phyloP scores from a whole-genome alignment of 352 stramenopile genomes.

The Globisporangium lucens region DNA sequence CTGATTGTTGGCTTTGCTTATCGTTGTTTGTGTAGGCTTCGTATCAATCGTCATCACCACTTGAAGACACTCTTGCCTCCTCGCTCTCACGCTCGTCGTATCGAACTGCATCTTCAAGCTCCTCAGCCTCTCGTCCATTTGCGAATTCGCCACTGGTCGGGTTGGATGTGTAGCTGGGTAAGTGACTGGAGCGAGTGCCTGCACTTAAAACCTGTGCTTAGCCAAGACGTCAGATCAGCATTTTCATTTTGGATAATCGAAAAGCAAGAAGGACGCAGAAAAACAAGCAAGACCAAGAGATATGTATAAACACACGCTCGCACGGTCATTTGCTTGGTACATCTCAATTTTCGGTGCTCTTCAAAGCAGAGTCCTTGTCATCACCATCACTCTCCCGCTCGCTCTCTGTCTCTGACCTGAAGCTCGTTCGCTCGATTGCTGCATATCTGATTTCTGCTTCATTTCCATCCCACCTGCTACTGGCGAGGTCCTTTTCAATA shows the following conservation, averaged over 20 bases:
- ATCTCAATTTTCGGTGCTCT: background rate
- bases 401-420: background rate
- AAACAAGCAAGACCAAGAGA: background rate
- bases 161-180: background rate
- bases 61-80: conserved; percentile 3
- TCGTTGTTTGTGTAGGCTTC: background rate
- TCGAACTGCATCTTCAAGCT: background rate
- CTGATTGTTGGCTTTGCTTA: background rate
- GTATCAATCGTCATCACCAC: conserved; percentile 8
- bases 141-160: conserved; percentile 10
- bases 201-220: background rate
- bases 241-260: background rate
- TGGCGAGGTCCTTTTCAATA: conserved; percentile 11
- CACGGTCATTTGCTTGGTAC: conserved; percentile 1
- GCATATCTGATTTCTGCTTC: background rate
- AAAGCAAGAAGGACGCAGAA: background rate
- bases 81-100: background rate
- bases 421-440: background rate
- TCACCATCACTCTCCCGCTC: background rate
- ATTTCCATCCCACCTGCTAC: background rate
- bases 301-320: conserved; percentile 5
- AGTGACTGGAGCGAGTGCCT: background rate
- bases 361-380: background rate
- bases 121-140: background rate
- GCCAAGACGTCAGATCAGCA: background rate